These are phyloP conservation scores for Ustilaginoidea virens DNA, from an alignment of 2,329 filamentous ascomycete species.

Conservation along the genomic window DNA sequence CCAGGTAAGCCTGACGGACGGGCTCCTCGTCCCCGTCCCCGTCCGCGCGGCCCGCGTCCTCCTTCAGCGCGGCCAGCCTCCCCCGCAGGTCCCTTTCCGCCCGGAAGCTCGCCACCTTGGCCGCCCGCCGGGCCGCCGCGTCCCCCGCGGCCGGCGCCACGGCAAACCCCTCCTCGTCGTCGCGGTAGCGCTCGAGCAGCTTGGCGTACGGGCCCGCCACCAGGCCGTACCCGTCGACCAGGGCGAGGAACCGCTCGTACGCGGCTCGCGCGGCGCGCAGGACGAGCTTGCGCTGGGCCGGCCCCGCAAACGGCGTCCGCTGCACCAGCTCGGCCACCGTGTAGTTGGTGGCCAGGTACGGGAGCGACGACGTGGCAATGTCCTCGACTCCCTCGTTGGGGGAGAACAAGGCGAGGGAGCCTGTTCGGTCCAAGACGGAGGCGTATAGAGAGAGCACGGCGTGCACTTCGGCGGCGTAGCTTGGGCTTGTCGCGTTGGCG, in stretches of 20 bases:
- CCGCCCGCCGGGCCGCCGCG: constrained; percentile 55
- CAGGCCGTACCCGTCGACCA: constrained; percentile 65
- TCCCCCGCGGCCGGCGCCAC: constrained; percentile 43
- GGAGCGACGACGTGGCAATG: constrained; percentile 67
- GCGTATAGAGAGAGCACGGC: constrained; percentile 56
- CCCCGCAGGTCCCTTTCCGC: constrained; percentile 74
- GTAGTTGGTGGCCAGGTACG: constrained; percentile 68
- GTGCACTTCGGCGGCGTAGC: constrained; percentile 52
- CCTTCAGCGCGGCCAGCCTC: constrained; percentile 49
- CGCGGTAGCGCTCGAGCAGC: constrained; percentile 57
- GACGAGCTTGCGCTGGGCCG: constrained; percentile 41
- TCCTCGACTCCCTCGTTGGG: constrained; percentile 83
- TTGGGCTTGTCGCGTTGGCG: constrained; percentile 47
- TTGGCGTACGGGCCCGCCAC: constrained; percentile 48
- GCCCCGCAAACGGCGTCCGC: constrained; percentile 39
- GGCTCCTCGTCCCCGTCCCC: constrained; percentile 64
- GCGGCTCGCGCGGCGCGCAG: constrained; percentile 49
- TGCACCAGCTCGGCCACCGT: constrained; percentile 67
- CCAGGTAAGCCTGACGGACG: constrained; percentile 64
- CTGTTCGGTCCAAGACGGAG: constrained; percentile 53
- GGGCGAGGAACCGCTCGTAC: constrained; percentile 66
- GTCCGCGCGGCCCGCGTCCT: constrained; percentile 25
- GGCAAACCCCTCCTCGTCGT: constrained; percentile 57
- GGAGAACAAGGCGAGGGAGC: constrained; percentile 69
- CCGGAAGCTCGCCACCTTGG: constrained; percentile 74